Percentiles rank a stretch among this genome's conserved stretches.
Conservation (phyloP, 495 filamentous ascomycete species). For the Penicillium maclennaniae region DNA sequence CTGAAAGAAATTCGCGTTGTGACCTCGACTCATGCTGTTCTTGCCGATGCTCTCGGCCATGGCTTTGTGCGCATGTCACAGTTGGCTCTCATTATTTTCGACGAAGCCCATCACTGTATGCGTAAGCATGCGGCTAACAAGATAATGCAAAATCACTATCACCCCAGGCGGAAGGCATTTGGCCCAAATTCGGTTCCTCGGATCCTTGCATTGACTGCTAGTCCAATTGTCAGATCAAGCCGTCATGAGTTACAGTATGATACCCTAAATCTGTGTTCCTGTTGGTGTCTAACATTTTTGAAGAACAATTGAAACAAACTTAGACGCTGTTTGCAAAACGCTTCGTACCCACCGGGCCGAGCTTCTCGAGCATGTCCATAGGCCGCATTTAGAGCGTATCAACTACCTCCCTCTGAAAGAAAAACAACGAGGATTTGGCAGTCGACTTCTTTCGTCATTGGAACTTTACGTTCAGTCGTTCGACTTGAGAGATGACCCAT, state of each 20-base stretch:
- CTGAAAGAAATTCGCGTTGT: conserved; percentile 67
- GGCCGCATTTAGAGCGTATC: conserved; percentile 56
- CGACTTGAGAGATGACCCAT: conserved; percentile 65
- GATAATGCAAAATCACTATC: conserved; percentile 79
- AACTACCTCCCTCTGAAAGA: conserved; percentile 33
- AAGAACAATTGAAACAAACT: conserved; percentile 67
- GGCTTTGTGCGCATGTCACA: conserved; percentile 68
- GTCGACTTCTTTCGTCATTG: conserved; percentile 20
- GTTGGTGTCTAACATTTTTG: not conserved
- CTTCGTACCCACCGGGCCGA: conserved; percentile 71
- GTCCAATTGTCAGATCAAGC: conserved; percentile 59
- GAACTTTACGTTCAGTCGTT: conserved; percentile 22
- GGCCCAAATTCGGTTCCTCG: conserved; percentile 51
- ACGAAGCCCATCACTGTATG: conserved; percentile 58
- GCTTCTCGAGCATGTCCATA: conserved; percentile 62
- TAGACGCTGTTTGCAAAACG: conserved; percentile 68
- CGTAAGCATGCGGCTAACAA: conserved; percentile 59
- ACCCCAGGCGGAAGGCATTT: conserved; percentile 34
- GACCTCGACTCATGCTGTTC: conserved; percentile 72
- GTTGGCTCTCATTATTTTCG: conserved; percentile 74
- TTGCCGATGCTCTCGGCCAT: conserved; percentile 76
- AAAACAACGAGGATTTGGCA: conserved; percentile 1
- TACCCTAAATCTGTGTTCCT: not conserved
- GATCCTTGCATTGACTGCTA: conserved; percentile 84
- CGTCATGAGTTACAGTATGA: conserved; percentile 31